phyloP scores from a whole-genome alignment of 208 protist genomes.

The Wallacemonas sp. region DNA sequence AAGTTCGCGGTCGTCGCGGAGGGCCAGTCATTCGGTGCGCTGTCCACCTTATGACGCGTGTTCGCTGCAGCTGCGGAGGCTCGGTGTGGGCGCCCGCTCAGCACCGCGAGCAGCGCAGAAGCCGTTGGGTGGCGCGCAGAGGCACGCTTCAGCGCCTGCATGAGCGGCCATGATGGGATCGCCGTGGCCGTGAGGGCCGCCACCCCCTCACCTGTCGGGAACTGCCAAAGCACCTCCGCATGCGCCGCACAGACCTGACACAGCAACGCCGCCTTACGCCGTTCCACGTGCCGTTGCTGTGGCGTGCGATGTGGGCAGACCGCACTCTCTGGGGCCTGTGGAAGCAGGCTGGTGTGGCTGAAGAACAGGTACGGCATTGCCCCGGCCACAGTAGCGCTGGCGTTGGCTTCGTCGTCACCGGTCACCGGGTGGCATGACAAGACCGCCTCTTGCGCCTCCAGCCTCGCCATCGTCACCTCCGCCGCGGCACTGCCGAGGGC shows the following conservation, averaged over 20 bases:
- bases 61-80: neutral
- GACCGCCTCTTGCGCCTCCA: constrained; percentile 3
- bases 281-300: too few species aligned
- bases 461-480: constrained; percentile 2
- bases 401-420: neutral
- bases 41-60: neutral
- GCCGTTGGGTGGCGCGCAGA: constrained; percentile 19
- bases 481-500: constrained; percentile 29
- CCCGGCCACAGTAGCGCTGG: neutral
- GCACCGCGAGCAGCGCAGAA: constrained; percentile 1
- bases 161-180: constrained; percentile 8
- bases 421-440: too few species aligned
- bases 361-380: too few species aligned
- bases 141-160: constrained; percentile 14
- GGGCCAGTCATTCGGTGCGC: neutral
- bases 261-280: constrained; percentile 24
- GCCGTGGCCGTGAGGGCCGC: constrained; percentile 11
- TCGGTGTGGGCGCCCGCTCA: neutral
- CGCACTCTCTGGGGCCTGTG: too few species aligned
- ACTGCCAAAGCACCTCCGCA: constrained; percentile 39
- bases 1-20: neutral
- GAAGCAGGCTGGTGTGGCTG: too few species aligned
- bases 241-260: constrained; percentile 33
- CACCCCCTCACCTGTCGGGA: constrained; percentile 20
- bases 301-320: too few species aligned